A percentile compares a stretch with the other conserved stretches of the same genome.
Conservation (phyloP, 176 grass and related monocot species). For the Oryza glumipatula region DNA sequence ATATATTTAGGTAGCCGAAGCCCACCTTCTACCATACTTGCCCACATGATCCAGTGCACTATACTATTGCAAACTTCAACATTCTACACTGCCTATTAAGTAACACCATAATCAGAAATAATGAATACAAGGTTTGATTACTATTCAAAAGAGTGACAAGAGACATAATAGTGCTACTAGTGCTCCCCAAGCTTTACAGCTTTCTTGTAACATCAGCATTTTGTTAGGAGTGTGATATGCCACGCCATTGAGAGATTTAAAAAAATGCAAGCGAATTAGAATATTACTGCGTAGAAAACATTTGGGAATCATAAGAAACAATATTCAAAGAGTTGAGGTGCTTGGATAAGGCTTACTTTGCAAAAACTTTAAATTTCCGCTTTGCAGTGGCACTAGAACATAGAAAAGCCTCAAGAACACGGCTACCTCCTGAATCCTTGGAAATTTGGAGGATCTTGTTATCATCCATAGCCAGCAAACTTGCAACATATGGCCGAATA, state of each 20-base stretch:
- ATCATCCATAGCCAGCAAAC: slow-evolving; percentile 67
- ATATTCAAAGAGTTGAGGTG: slow-evolving; percentile 19
- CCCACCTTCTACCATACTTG: not conserved
- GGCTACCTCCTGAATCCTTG: slow-evolving; percentile 81
- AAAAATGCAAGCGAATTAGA: slow-evolving; percentile 3
- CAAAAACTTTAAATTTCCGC: slow-evolving; percentile 83
- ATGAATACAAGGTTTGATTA: not conserved
- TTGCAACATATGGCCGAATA: slow-evolving; percentile 71
- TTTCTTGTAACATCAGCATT: not conserved
- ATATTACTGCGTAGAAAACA: not conserved
- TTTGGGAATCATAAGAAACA: slow-evolving; percentile 13
- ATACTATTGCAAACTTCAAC: not conserved
- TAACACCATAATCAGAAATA: not conserved
- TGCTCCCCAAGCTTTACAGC: not conserved
- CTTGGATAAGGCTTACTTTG: slow-evolving; percentile 68
- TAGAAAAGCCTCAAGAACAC: slow-evolving; percentile 92
- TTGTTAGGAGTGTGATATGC: slow-evolving; percentile 14
- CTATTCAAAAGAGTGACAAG: not conserved
- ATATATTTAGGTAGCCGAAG: not conserved
- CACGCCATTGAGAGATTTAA: not conserved
- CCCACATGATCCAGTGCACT: not conserved
- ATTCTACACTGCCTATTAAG: not conserved
- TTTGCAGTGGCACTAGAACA: slow-evolving; percentile 72
- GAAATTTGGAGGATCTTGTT: slow-evolving; percentile 66
- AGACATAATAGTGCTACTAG: not conserved